phyloP scores from a whole-genome alignment of 441 rosid genomes.

The Cnidoscolus chayamansa region DNA sequence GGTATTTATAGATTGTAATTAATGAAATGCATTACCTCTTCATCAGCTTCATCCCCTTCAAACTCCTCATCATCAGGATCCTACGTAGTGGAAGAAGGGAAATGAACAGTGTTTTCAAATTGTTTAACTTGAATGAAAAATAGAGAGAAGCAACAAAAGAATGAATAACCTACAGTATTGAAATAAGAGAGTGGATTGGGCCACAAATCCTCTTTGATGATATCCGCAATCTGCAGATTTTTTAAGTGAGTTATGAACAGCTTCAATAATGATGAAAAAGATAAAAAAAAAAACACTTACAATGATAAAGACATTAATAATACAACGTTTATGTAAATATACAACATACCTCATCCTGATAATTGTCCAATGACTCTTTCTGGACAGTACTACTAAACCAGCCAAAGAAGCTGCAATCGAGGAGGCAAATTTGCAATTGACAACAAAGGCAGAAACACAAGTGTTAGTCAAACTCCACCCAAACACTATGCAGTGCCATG shows the following conservation, averaged over 20 bases:
- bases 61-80: conserved; percentile 85
- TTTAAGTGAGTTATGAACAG: not conserved
- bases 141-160: not conserved
- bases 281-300: not conserved
- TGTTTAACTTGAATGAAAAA: not conserved
- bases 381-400: conserved; percentile 69
- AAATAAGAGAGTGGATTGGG: conserved; percentile 89
- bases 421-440: conserved; percentile 8
- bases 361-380: conserved; percentile 57
- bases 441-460: not conserved
- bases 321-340: not conserved
- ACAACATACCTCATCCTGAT: conserved; percentile 68
- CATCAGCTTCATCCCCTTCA: conserved; percentile 63
- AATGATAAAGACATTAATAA: not conserved
- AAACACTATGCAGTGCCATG: not conserved
- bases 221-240: conserved; percentile 72
- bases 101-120: conserved; percentile 7
- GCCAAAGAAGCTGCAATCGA: conserved; percentile 70
- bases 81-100: conserved; percentile 34
- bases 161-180: conserved; percentile 50
- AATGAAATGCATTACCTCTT: conserved; percentile 46
- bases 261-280: not conserved
- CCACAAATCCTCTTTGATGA: conserved; percentile 96
- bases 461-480: not conserved
- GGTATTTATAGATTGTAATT: not conserved